Evolutionary conservation across 257 asterid genomes (phyloP), one percentile per base, ranked within the genome.

Genomic region (Solanum appendiculatum): DNA sequence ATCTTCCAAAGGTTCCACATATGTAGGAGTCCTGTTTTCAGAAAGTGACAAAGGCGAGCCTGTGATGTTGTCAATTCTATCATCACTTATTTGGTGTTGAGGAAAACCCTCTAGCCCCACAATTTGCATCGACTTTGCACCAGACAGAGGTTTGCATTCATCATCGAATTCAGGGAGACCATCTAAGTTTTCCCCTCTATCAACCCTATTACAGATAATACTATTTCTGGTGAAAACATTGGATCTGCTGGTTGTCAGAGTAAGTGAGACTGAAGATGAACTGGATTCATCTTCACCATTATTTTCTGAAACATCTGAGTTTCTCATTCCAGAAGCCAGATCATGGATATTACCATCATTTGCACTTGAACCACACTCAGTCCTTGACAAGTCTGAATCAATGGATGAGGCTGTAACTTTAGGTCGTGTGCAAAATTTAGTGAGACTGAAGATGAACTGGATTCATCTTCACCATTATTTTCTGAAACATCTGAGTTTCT

Each of bases 391-490:
- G 29, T 54, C 63, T 14, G 91, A 89, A 81, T 83, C 90, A 80
- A 37, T 20, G 34, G 92, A 75, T 37, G 91, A 87, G 84, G 68
- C 68, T 86, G 89, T 87, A 72, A 83, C 90, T 90, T 90, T 92
- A 25, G 97, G 89, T 87, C 90, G 88, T 84, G 96, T 91, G 36
- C 87, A 80, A 91, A 94, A 95, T 89, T 95, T 94, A 88, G 31
- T 12, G 89, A 87, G 70, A 60, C 84, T 20, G 36, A 36, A 16
- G 27, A 69, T 12, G 78, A 36, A 39, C 81, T 66, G 23, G 25
- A 40, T 16, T 88, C 54, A 46, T 82, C 56, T 29, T n/a, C n/a
- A n/a, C n/a, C 84, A 46, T 80, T 54, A 73, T 86, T 93, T 87
- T 88, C 89, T 51, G 89, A 83, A 86, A 40, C 86, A 81, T 81